Conservation (phyloP, 1,284 basidiomycete genomes). For the Pascua sp. region DNA sequence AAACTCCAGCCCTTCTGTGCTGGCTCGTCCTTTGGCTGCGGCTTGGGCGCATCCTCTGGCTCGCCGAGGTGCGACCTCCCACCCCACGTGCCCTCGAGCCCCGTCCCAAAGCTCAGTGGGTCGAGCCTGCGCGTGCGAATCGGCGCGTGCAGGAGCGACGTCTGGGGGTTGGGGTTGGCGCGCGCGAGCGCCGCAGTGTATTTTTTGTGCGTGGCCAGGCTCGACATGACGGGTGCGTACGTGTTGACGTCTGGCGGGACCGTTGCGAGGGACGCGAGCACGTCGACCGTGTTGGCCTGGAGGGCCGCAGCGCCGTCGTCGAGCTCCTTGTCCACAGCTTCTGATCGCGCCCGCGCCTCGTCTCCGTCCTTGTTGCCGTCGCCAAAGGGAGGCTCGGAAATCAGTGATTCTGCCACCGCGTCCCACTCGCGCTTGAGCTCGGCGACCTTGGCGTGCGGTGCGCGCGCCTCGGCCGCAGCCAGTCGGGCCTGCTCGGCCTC, state of each 20-base stretch:
- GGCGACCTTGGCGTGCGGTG: constrained; percentile 39
- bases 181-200: constrained; percentile 37
- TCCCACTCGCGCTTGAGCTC: constrained; percentile 38
- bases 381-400: neutral
- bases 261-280: constrained; percentile 23
- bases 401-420: constrained; percentile 27
- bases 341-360: constrained; percentile 21
- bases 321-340: constrained; percentile 27
- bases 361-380: constrained; percentile 3
- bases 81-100: constrained; percentile 30
- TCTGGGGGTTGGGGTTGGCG: constrained; percentile 35
- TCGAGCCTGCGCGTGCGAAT: constrained; percentile 8
- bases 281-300: constrained; percentile 22
- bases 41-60: constrained; percentile 24
- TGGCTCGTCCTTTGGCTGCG: constrained; percentile 16
- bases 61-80: constrained; percentile 43
- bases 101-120: constrained; percentile 10
- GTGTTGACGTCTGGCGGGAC: constrained; percentile 26
- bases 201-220: constrained; percentile 36
- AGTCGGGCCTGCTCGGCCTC: constrained; percentile 38
- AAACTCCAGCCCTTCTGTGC: constrained; percentile 38
- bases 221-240: constrained; percentile 28
- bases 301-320: constrained; percentile 24
- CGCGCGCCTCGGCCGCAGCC: constrained; percentile 29
- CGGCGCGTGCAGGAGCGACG: constrained; percentile 36